Evolutionary conservation across 768 basidiomycete genomes (phyloP).

Genomic region (Crassisporium funariophilum): DNA sequence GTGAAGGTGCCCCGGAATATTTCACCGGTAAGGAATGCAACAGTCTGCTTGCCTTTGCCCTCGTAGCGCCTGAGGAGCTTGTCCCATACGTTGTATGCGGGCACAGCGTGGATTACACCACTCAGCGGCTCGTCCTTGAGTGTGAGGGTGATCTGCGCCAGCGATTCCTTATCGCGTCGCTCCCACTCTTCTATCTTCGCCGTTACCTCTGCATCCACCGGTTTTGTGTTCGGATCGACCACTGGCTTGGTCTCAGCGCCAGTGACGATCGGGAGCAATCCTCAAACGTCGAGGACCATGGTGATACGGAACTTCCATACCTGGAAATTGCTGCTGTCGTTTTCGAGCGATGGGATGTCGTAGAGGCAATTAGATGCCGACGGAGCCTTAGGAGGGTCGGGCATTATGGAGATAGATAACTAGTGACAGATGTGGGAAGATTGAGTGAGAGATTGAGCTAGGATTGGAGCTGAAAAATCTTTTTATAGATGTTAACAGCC

Average conservation of each 20-base stretch:
- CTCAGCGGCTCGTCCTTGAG: slow-evolving; percentile 19
- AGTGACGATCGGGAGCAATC: slow-evolving; percentile 2
- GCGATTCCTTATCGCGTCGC: slow-evolving; percentile 11
- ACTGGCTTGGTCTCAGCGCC: neutral
- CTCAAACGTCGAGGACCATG: slow-evolving; percentile 7
- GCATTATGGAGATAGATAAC: no score
- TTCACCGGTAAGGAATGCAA: slow-evolving; percentile 14
- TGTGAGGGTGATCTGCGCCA: slow-evolving; percentile 17
- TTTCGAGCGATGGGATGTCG: slow-evolving; percentile 16
- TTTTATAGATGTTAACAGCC: no score
- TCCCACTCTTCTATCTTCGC: slow-evolving; percentile 1
- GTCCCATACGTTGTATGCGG: slow-evolving; percentile 14
- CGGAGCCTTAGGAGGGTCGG: no score
- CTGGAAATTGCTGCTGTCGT: slow-evolving; percentile 17
- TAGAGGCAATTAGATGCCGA: slow-evolving; percentile 15
- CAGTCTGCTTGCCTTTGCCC: slow-evolving; percentile 16
- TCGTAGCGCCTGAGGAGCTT: slow-evolving; percentile 14
- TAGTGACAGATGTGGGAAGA: no score
- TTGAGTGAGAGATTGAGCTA: no score
- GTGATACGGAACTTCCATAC: slow-evolving; percentile 15
- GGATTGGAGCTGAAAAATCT: no score
- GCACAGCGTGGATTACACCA: slow-evolving; percentile 15
- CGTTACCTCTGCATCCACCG: neutral
- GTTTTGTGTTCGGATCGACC: no score
- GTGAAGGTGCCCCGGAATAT: slow-evolving; percentile 14